Base-by-base conservation (phyloP, 805 yeast genomes). In the Candida vaughaniae region DNA sequence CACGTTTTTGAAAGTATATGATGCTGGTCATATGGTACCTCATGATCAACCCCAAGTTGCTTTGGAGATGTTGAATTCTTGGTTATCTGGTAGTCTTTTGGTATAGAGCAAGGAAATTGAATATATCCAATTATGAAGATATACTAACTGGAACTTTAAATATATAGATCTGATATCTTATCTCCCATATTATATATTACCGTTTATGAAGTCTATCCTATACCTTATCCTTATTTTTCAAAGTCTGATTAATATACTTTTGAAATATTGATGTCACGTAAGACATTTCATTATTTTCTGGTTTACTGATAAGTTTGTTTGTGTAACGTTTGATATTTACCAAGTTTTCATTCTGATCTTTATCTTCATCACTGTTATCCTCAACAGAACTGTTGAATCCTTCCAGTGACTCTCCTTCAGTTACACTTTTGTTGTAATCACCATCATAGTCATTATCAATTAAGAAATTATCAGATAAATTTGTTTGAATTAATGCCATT, bases 1-100 rank as follows among this genome's bases (percentile, higher is more conserved):
- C 41, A 60, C 66, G 5, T 64, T 57, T 48, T 53, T 61, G 48
- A 53, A 66, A 36, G 55, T 64, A 7, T 64, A 44, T 41, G 62
- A 60, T 29, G 63, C 63, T 12, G 68, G 69, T 5, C 69, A 64
- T 57, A 61, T 63, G 67, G 68, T 63, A 15, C 69, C 69, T n/a
- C 52, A 39, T 36, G 66, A 63, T 47, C 66, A 63, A 46, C 66
- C 66, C 8, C 56, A 58, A 43, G 47, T 45, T 42, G 46, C 66
- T 4, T 49, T 59, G 45, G 60, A 55, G 34, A 55, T 63, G 65
- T 55, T 62, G 29, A 59, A 61, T 56, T 50, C 63, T 38, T 62
- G 69, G 69, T 36, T 62, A 25, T 32, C 50, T 20, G 68, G 46
- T 14, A n/a, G n/a, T n/a, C n/a, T n/a, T n/a, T n/a, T n/a, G n/a